Base-by-base conservation (phyloP, 352 stramenopile genomes). In the Globisporangium rhizosaccharum region DNA sequence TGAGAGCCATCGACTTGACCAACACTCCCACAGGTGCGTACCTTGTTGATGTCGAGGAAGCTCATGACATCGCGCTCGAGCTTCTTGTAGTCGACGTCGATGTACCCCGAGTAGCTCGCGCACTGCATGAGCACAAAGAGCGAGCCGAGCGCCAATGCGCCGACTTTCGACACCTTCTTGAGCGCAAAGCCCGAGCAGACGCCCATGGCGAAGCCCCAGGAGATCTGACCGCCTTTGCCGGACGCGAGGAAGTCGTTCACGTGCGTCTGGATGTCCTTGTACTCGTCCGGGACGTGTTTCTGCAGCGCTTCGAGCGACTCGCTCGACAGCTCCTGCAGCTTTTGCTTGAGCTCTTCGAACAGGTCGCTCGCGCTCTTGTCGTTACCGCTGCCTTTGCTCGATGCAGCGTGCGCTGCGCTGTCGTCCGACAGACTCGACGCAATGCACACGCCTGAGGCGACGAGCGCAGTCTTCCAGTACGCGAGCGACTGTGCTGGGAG, bases 51-150 rank as follows among this genome's bases (percentile, higher is more conserved):
- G 49, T 97, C 85, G 28, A 95, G 68, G 47, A 83, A 77, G 26
- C 64, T 71, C 59, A 75, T 79, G 30, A 92, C 50, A 59, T 96
- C 84, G 7, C 84, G 71, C 65, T 92, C 73, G 49, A 98, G 66
- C 65, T 97, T 96, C 53, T 88, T 81, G 79, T 96, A 97, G 72
- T 98, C 79, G 20, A 98, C 82, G 56, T 91, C 65, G 51, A 98
- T 81, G 62, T 97, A 97, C 30, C 90, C 93, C 33, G 73, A 81
- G 66, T 94, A 97, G 42, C 76, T 96, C 30, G 88, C 82, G 49
- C 75, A 83, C 73, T 98, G 92, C 67, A 97, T 71, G 18, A 85
- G 61, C 20, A 97, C 77, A 57, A 97, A 97, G 36, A 91, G 69
- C 20, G 80, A 63, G 33, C 92, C 92, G 37, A 97, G 61, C 14